These are phyloP conservation scores for Thelonectria discophora DNA, from an alignment of 2,329 filamentous ascomycete genomes.

Conservation along the genomic window DNA sequence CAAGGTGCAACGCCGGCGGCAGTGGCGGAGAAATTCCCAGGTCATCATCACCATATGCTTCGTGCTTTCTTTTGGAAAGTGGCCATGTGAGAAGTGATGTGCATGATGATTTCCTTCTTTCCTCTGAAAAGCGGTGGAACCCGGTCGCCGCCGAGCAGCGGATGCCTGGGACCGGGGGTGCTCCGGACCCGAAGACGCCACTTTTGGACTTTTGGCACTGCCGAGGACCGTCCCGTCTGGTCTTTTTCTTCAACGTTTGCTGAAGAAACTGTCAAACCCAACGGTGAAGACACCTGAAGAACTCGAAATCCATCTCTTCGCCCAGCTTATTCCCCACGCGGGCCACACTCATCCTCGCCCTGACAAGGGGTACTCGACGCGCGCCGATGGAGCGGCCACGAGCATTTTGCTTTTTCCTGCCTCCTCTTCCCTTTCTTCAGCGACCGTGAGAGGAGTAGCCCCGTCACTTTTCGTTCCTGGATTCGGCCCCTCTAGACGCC, in stretches of 20 bases:
- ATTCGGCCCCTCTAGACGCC: slow-evolving; percentile 7
- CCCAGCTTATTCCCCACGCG: slow-evolving; percentile 22
- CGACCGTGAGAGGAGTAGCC: slow-evolving; percentile 22
- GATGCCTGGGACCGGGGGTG: slow-evolving; percentile 28
- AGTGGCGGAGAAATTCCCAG: slow-evolving; percentile 8
- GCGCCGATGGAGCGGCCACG: slow-evolving; percentile 20
- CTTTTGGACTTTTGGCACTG: slow-evolving; percentile 5
- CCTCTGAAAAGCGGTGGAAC: slow-evolving; percentile 8
- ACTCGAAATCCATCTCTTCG: background rate
- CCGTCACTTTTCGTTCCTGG: slow-evolving; percentile 33
- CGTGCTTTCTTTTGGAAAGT: slow-evolving; percentile 3
- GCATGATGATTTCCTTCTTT: slow-evolving; percentile 4
- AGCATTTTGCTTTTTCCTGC: slow-evolving; percentile 18
- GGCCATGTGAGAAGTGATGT: slow-evolving; percentile 28
- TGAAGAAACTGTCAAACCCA: background rate
- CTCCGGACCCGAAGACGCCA: slow-evolving; percentile 17
- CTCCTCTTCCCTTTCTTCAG: slow-evolving; percentile 1
- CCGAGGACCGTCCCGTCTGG: slow-evolving; percentile 5
- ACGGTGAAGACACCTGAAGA: no score
- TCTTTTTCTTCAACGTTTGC: slow-evolving; percentile 1
- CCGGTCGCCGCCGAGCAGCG: slow-evolving; percentile 31
- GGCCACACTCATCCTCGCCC: background rate
- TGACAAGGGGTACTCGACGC: slow-evolving; percentile 22
- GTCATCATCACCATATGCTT: background rate
- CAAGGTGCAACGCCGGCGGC: slow-evolving; percentile 22